Conservation (phyloP, 331 rosid species). For the Rhamnella rubrinervis region DNA sequence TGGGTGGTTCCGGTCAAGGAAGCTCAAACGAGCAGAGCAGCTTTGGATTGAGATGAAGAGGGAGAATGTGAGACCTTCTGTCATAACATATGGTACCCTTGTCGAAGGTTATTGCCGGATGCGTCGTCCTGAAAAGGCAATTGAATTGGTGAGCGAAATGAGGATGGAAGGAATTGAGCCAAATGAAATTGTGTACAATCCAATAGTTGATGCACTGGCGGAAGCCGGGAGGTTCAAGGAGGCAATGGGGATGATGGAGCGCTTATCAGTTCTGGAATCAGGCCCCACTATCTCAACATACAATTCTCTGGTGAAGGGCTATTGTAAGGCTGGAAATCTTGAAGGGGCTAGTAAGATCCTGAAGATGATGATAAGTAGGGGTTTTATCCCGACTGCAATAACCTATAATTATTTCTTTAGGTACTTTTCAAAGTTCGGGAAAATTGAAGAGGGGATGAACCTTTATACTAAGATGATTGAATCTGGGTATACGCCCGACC, state of each 20-base stretch:
- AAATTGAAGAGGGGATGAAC: slow-evolving; percentile 88
- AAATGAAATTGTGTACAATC: slow-evolving; percentile 75
- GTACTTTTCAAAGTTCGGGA: slow-evolving; percentile 68
- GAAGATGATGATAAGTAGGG: slow-evolving; percentile 79
- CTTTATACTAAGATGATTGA: slow-evolving; percentile 77
- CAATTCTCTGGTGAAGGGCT: slow-evolving; percentile 79
- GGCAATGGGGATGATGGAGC: slow-evolving; percentile 81
- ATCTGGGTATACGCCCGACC: slow-evolving; percentile 76
- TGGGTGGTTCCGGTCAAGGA: slow-evolving; percentile 87
- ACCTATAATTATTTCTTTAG: slow-evolving; percentile 87
- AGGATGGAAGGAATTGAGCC: slow-evolving; percentile 63
- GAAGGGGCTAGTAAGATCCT: slow-evolving; percentile 80
- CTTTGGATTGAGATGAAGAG: slow-evolving; percentile 79
- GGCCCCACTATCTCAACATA: slow-evolving; percentile 87
- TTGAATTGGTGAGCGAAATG: slow-evolving; percentile 74
- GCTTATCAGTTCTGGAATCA: slow-evolving; percentile 60
- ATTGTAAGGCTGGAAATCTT: slow-evolving; percentile 83
- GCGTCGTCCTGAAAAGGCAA: slow-evolving; percentile 67
- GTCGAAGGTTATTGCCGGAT: slow-evolving; percentile 87
- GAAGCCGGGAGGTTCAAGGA: slow-evolving; percentile 83
- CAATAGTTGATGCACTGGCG: slow-evolving; percentile 78
- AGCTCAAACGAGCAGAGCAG: slow-evolving; percentile 69
- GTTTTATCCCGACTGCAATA: slow-evolving; percentile 62
- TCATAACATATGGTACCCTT: slow-evolving; percentile 89
- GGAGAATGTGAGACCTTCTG: slow-evolving; percentile 63